Evolutionary conservation across 345 rosid species (phyloP).

Genomic region (Trapa bicornis): DNA sequence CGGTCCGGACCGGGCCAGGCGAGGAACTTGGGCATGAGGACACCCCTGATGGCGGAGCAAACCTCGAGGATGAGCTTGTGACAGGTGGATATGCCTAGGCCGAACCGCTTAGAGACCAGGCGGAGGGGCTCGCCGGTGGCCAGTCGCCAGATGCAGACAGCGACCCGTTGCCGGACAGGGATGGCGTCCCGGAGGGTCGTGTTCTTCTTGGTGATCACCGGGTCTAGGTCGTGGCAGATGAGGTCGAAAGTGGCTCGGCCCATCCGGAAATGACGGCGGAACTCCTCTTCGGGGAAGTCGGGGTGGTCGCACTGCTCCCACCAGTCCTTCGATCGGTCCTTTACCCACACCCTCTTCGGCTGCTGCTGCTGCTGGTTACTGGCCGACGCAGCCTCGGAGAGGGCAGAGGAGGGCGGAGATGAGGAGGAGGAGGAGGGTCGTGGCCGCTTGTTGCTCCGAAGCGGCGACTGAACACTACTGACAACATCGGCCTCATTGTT

Average conservation of each 20-base stretch:
- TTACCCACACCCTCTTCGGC: slow-evolving; percentile 45
- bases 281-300: slow-evolving; percentile 39
- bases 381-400: neutral
- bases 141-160: slow-evolving; percentile 48
- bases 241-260: slow-evolving; percentile 33
- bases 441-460: neutral
- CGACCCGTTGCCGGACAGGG: slow-evolving; percentile 46
- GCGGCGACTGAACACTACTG: neutral
- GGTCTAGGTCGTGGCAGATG: slow-evolving; percentile 33
- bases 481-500: neutral
- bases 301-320: slow-evolving; percentile 36
- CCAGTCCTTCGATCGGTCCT: slow-evolving; percentile 50
- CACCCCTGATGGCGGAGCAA: slow-evolving; percentile 27
- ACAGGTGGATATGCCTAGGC: slow-evolving; percentile 48
- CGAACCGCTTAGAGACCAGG: slow-evolving; percentile 40
- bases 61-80: slow-evolving; percentile 46
- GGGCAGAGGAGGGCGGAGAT: neutral
- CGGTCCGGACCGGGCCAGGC: slow-evolving; percentile 34
- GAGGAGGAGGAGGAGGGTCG: neutral
- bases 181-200: slow-evolving; percentile 45
- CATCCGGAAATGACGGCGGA: slow-evolving; percentile 32
- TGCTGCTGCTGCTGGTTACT: slow-evolving; percentile 9
- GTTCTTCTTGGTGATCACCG: slow-evolving; percentile 37
- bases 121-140: slow-evolving; percentile 46
- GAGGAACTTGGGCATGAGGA: slow-evolving; percentile 36